Evolutionary conservation across 179 eudicot species (phyloP), one percentile per base, ranked within the genome.

Genomic region (Heliamphora pulchella): DNA sequence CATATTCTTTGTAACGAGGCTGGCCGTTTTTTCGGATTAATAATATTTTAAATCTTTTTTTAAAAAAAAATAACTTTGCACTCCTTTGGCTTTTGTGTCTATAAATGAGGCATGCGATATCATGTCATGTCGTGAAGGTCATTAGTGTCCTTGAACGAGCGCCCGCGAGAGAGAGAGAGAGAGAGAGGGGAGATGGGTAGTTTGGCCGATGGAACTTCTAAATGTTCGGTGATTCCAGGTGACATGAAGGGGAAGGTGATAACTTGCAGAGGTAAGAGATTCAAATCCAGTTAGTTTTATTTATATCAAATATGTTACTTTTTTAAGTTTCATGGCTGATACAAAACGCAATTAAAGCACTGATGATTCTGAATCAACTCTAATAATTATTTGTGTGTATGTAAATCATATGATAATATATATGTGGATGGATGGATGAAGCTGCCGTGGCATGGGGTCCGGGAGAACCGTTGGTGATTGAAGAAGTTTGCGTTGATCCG

Each of bases 381-480:
- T 41, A 5, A 4, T 39, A 11, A 39, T 67, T 41, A 47, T 11
- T 8, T 78, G 48, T 67, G 7, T 8, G 22, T 11, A 57, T 54
- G 9, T n/a, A 74, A 11, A 22, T 78, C 0, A 31, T 31, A 31
- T 31, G 31, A 31, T 31, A 31, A 31, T 73, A 15, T 74, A 20
- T 15, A 20, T 76, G 50, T 39, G 4, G 18, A 4, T 57, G 65
- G 9, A 3, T 14, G 39, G 18, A 9, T 81, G 75, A 66, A 88
- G 91, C 88, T 61, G 94, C 94, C 9, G 90, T 92, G 47, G 91
- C 91, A 62, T 85, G 91, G 79, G 87, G 82, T 6, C 88, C 94
- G 0, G 93, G 90, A 15, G 44, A 89, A 55, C 87, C 93, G 5
- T 65, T 92, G 80, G 86, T 89, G 61, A 85, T 92, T 20, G 91